These are phyloP conservation scores for Lodderomyces theae DNA, from an alignment of 1,139 yeast genomes.

Conservation along the genomic window DNA sequence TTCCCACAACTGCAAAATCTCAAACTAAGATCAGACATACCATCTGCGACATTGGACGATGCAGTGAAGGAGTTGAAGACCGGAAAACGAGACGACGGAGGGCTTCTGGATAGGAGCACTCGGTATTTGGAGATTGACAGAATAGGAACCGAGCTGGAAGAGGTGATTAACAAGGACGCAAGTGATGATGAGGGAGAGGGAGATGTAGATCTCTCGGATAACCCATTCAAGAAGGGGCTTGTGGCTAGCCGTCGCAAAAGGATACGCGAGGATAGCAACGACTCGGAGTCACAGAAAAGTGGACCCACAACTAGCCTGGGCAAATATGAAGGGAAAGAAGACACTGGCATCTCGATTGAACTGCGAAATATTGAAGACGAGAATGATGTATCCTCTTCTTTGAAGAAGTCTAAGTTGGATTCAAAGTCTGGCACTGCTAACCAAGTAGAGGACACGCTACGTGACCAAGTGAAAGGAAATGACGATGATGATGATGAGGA, in stretches of 20 bases:
- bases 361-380: too few species aligned
- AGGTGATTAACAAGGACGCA: not conserved
- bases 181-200: not conserved
- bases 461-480: not conserved
- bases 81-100: not conserved
- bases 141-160: too few species aligned
- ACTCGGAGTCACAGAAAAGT: not conserved
- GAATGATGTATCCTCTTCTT: too few species aligned
- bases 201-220: not conserved
- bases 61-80: conserved; percentile 26
- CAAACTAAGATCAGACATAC: conserved; percentile 50
- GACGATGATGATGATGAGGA: conserved; percentile 1
- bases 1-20: conserved; percentile 69
- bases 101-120: not conserved
- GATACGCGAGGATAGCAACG: not conserved
- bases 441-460: not conserved
- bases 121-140: too few species aligned
- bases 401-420: not conserved
- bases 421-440: not conserved
- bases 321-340: too few species aligned
- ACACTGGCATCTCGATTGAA: too few species aligned
- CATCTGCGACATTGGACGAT: conserved; percentile 15
- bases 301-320: too few species aligned
- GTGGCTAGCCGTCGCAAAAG: not conserved
- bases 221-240: not conserved